Conservation (phyloP, 2,329 filamentous ascomycete genomes). For the Penicillium sumatraense region DNA sequence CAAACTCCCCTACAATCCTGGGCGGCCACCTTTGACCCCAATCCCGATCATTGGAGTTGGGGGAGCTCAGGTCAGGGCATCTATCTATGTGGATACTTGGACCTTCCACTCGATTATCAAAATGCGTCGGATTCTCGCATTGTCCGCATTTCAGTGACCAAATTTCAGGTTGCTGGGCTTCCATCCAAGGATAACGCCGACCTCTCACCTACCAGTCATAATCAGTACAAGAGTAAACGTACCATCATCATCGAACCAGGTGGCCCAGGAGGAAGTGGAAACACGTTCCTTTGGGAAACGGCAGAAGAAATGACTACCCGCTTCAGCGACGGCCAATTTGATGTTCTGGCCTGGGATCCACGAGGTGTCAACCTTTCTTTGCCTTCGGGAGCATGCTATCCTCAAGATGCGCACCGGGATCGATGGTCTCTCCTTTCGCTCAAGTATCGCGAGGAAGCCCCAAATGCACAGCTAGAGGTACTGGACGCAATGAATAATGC, state of each 20-base stretch:
- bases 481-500: constrained; percentile 23
- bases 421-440: constrained; percentile 18
- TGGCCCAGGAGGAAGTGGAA: constrained; percentile 21
- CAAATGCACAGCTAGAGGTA: constrained; percentile 9
- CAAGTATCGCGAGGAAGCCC: constrained; percentile 17
- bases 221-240: constrained; percentile 16
- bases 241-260: constrained; percentile 23
- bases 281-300: constrained; percentile 11
- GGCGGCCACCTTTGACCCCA: constrained; percentile 14
- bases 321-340: constrained; percentile 17
- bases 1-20: constrained; percentile 14
- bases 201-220: background rate
- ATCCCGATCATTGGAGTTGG: constrained; percentile 20
- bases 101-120: constrained; percentile 22
- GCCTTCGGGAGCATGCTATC: constrained; percentile 16
- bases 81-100: constrained; percentile 22
- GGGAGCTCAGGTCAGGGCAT: constrained; percentile 16
- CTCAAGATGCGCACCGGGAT: constrained; percentile 13
- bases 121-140: constrained; percentile 20
- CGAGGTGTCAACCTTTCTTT: constrained; percentile 23
- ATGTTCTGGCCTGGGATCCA: constrained; percentile 23
- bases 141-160: constrained; percentile 19
- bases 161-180: constrained; percentile 20
- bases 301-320: constrained; percentile 19
- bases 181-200: background rate